phyloP scores from a whole-genome alignment of 208 protist species.

The Wallacemonas collosoma region DNA sequence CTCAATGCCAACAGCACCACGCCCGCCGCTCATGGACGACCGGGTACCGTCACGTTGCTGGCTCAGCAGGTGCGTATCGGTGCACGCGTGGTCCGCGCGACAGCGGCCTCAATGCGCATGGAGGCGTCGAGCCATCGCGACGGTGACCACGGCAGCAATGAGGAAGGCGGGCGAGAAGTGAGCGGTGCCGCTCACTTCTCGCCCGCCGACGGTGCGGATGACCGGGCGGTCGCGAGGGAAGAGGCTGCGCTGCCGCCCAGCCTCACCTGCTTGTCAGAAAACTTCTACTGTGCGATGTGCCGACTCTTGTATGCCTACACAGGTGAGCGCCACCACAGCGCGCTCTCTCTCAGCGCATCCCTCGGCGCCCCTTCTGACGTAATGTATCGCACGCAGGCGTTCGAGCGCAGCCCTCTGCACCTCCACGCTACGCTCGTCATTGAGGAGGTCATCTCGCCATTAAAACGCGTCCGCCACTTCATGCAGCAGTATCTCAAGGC shows the following conservation, averaged over 20 bases:
- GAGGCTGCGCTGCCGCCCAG: not conserved
- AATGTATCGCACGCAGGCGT: conserved; percentile 10
- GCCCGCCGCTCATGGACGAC: not conserved
- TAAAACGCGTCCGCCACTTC: conserved; percentile 8
- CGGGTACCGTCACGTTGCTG: not conserved
- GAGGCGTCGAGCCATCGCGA: not conserved
- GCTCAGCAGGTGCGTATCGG: conserved; percentile 9
- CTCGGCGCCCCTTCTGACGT: not conserved
- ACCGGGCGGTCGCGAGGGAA: not conserved
- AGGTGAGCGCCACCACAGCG: conserved; percentile 1
- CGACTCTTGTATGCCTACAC: conserved; percentile 17
- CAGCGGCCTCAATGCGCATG: not conserved
- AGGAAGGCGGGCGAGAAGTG: not conserved
- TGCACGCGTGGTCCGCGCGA: conserved; percentile 1
- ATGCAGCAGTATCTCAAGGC: not conserved
- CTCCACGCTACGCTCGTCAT: not conserved
- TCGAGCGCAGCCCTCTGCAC: conserved; percentile 16
- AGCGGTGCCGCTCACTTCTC: too few species aligned
- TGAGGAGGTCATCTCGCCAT: not conserved
- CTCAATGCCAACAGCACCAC: not conserved
- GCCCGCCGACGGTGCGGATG: not conserved
- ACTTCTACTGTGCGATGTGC: conserved; percentile 9
- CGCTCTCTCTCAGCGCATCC: not conserved
- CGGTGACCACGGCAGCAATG: not conserved
- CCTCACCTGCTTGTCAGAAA: not conserved